Evolutionary conservation across 129 eudicot genomes (phyloP).

Genomic region (Centaurea solstitialis): DNA sequence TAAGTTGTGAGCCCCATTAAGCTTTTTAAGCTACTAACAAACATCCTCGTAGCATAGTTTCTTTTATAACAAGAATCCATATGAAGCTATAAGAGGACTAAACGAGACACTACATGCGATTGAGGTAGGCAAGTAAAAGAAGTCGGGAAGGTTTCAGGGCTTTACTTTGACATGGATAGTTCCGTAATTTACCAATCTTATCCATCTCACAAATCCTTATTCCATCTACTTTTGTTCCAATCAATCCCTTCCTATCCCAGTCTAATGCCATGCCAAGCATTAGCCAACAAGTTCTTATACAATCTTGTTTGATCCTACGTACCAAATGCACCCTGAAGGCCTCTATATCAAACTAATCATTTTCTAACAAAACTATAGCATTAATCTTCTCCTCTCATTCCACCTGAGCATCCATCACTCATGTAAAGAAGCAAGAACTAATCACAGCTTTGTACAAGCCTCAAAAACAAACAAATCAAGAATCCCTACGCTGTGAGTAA

Average conservation of each 20-base stretch:
- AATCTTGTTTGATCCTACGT: not conserved
- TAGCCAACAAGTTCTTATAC: too few relatives aligned
- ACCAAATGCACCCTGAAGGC: not conserved
- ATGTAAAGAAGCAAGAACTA: not conserved
- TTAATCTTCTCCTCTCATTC: not conserved
- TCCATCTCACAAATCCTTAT: not conserved
- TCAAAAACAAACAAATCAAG: not conserved
- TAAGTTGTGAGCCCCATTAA: too few relatives aligned
- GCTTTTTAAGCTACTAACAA: too few relatives aligned
- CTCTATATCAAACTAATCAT: not conserved
- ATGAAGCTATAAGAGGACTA: too few relatives aligned
- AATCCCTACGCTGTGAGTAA: too few relatives aligned
- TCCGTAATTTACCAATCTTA: not conserved
- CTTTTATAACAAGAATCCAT: too few relatives aligned
- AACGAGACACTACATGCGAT: too few relatives aligned
- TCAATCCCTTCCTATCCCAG: not conserved
- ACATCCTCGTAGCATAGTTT: too few relatives aligned
- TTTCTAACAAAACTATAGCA: not conserved
- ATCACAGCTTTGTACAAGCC: not conserved
- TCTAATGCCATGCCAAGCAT: too few relatives aligned
- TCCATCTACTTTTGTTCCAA: not conserved
- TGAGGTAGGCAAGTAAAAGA: too few relatives aligned
- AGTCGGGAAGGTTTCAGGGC: not conserved
- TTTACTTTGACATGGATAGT: not conserved
- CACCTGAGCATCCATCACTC: not conserved